Percentiles rank a stretch among this genome's conserved stretches.
Evolutionary conservation across 1,284 basidiomycete genomes (phyloP).

Genomic region (Moesziomyces parantarcticus): DNA sequence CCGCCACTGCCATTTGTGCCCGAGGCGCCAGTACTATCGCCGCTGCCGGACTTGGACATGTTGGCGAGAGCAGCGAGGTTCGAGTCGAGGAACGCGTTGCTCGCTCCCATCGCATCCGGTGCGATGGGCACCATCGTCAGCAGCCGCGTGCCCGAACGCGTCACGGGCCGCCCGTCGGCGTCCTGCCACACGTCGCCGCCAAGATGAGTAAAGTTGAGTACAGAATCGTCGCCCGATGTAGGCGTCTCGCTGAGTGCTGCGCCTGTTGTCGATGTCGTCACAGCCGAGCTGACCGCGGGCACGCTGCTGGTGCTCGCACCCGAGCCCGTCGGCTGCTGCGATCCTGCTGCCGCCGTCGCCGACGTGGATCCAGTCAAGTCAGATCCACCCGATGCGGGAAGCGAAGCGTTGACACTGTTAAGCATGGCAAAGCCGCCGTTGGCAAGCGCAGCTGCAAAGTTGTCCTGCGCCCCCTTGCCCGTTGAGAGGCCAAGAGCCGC

Average conservation of each 20-base stretch:
- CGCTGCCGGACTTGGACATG: slow-evolving; percentile 4
- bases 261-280: slow-evolving; percentile 6
- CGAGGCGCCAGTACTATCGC: not conserved
- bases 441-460: slow-evolving; percentile 30
- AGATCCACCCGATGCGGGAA: not conserved
- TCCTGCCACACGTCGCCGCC: slow-evolving; percentile 57
- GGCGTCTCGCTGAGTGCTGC: not conserved
- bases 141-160: slow-evolving; percentile 47
- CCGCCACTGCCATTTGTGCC: not conserved
- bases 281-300: slow-evolving; percentile 6
- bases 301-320: slow-evolving; percentile 7
- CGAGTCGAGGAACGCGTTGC: slow-evolving; percentile 32
- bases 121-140: slow-evolving; percentile 54
- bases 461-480: slow-evolving; percentile 16
- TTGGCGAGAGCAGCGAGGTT: slow-evolving; percentile 15
- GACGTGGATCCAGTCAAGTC: not conserved
- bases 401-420: slow-evolving; percentile 19
- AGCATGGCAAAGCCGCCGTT: slow-evolving; percentile 41
- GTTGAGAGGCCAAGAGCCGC: slow-evolving; percentile 37
- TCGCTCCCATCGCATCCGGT: slow-evolving; percentile 15
- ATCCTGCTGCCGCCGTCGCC: not conserved
- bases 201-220: slow-evolving; percentile 46
- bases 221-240: not conserved
- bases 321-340: slow-evolving; percentile 1
- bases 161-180: slow-evolving; percentile 47